Percentiles rank a stretch among this genome's conserved stretches.
These are phyloP conservation scores for Gnomoniopsis smithogilvyi DNA, from an alignment of 2,329 filamentous ascomycete genomes.

Conservation along the genomic window DNA sequence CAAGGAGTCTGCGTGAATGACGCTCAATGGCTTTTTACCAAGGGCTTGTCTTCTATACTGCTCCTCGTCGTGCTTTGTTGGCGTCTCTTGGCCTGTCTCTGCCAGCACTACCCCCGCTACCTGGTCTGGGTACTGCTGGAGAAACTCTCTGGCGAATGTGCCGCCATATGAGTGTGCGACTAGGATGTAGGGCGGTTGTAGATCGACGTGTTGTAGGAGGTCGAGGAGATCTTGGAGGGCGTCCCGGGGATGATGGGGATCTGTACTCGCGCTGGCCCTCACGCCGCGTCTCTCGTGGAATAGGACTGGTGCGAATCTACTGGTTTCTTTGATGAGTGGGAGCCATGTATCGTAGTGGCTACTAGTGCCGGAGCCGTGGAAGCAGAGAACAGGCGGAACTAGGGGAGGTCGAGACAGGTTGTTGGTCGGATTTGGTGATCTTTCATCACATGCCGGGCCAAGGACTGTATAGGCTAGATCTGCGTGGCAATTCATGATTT, in stretches of 20 bases:
- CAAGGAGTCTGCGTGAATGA: conserved; percentile 1
- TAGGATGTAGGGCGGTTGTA: neutral
- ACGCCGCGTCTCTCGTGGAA: neutral
- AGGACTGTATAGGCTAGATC: neutral
- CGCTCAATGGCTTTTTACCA: neutral
- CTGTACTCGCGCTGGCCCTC: neutral
- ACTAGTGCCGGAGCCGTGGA: neutral
- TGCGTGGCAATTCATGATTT: neutral
- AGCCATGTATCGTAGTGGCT: neutral
- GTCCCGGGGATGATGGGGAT: neutral
- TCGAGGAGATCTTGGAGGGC: neutral
- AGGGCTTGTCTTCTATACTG: neutral
- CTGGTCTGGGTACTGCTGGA: neutral
- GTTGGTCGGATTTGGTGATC: neutral
- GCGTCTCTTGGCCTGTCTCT: conserved; percentile 5
- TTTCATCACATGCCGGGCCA: neutral
- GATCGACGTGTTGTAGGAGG: neutral
- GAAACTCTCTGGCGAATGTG: neutral
- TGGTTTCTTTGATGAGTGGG: neutral
- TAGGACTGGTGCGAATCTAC: neutral
- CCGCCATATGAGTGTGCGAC: conserved; percentile 5
- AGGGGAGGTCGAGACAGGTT: neutral
- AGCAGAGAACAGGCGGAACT: neutral
- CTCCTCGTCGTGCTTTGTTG: neutral
- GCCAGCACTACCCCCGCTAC: conserved; percentile 2